Evolutionary conservation across 1,284 basidiomycete genomes (phyloP).

Genomic region (Ganoderma resinaceum): DNA sequence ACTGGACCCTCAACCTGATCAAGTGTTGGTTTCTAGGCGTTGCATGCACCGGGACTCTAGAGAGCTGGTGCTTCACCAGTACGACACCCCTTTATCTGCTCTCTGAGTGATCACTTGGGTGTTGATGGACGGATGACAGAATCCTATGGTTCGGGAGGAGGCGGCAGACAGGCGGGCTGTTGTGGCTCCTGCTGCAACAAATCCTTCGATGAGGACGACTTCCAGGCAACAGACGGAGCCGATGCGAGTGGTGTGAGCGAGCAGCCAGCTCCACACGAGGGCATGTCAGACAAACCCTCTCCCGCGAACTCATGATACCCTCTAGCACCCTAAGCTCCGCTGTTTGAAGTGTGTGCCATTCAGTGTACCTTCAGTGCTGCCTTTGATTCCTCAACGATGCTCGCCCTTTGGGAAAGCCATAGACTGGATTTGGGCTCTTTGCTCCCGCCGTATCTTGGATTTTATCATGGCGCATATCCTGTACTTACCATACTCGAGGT

Average conservation of each 20-base stretch:
- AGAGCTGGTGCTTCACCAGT: conserved; percentile 26
- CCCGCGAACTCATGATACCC: background rate
- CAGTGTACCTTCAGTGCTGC: background rate
- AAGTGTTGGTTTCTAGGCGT: conserved; percentile 13
- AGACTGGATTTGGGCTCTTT: background rate
- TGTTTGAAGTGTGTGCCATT: no score
- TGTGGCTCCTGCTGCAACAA: conserved; percentile 28
- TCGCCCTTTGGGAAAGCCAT: background rate
- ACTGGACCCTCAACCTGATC: background rate
- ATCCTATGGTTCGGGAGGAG: conserved; percentile 13
- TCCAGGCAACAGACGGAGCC: conserved; percentile 11
- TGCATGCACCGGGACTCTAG: conserved; percentile 18
- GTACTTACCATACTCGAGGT: background rate
- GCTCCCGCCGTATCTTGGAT: background rate
- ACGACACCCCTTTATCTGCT: background rate
- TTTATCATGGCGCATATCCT: background rate
- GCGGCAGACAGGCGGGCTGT: conserved; percentile 24
- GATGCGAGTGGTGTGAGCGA: background rate
- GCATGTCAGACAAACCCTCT: conserved; percentile 24
- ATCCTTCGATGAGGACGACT: conserved; percentile 34
- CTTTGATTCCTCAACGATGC: background rate
- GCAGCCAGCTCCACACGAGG: conserved; percentile 22
- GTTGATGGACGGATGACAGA: conserved; percentile 3
- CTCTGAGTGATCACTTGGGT: background rate
- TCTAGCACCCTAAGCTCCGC: background rate